Percentiles rank a stretch among this genome's conserved stretches.
Evolutionary conservation across 202 grass and related monocot genomes (phyloP).

Genomic region (Schoenoplectus triqueter): DNA sequence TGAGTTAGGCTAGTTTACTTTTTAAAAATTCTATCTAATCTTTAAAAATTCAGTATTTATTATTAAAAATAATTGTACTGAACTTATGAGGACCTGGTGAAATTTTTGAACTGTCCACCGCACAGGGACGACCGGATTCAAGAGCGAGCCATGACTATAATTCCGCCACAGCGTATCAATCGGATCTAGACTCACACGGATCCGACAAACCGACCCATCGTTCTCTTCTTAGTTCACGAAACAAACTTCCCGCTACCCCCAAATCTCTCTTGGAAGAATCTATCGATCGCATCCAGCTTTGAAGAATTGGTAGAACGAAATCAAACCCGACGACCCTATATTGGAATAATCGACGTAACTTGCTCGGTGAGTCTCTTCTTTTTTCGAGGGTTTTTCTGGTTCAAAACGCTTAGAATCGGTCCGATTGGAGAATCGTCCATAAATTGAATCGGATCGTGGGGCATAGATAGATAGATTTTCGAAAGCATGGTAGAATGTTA

Average conservation of each 20-base stretch:
- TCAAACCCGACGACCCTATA: not conserved
- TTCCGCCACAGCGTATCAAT: not conserved
- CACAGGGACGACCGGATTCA: too few species aligned
- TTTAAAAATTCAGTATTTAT: too few species aligned
- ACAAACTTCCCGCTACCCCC: not conserved
- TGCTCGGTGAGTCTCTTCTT: not conserved
- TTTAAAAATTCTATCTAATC: too few species aligned
- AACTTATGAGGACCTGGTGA: too few species aligned
- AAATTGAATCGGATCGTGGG: not conserved
- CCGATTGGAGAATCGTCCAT: not conserved
- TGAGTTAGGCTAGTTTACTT: too few species aligned
- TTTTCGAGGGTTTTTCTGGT: not conserved
- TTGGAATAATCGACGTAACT: not conserved
- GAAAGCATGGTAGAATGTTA: not conserved
- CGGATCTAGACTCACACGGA: not conserved
- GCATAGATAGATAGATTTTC: not conserved
- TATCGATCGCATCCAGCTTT: not conserved
- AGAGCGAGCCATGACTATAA: too few species aligned
- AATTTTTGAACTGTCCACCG: too few species aligned
- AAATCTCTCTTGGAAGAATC: not conserved
- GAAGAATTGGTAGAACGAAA: not conserved
- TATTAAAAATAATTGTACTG: too few species aligned
- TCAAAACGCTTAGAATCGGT: not conserved
- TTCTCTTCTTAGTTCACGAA: not conserved
- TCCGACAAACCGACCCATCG: not conserved